Base-by-base conservation (phyloP, 805 yeast genomes). In the Candida dajiaensis region DNA sequence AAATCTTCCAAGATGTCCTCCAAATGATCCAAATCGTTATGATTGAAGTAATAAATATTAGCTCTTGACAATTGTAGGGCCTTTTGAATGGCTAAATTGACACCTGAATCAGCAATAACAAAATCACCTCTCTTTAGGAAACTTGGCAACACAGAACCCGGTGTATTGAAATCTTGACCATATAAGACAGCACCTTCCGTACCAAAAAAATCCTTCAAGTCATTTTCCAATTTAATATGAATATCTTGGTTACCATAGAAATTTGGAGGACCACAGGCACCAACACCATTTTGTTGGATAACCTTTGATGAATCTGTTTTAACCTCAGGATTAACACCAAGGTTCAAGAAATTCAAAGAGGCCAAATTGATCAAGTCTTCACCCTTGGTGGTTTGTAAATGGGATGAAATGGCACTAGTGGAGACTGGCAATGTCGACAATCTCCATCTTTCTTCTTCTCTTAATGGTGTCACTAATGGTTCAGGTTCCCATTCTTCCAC, bases 251-350 rank as follows among this genome's bases (percentile, higher is more conserved):
- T 85, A 50, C 99, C 99, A 65, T 90, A 94, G 59, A 94, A 94
- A 47, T 96, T 95, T 38, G 97, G 95, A 6, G 99, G 98, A 37
- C 98, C 97, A 72, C 99, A 94, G 1, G 97, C 92, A 53, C 99
- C 99, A 43, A 94, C 97, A 62, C 99, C 99, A 49, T 85, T 80
- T 48, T 73, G 72, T 41, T 72, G 71, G 50, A 94, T 80, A 20
- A 80, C 73, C 26, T 70, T 63, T 44, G 77, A 73, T 5, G 89
- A 89, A 12, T 71, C 75, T 19, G 71, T 64, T 44, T 70, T 69
- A 36, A 89, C 71, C 15, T 51, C 62, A 19, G 66, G 65, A 54
- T 76, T 67, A 29, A 66, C 65, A 42, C 83, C 76, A 61, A 89
- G 68, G 56, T 81, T 77, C 59, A 88, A 72, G 55, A 83, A 83